phyloP scores from a whole-genome alignment of 331 rosid genomes.

The Rhamnella rubrinervis region DNA sequence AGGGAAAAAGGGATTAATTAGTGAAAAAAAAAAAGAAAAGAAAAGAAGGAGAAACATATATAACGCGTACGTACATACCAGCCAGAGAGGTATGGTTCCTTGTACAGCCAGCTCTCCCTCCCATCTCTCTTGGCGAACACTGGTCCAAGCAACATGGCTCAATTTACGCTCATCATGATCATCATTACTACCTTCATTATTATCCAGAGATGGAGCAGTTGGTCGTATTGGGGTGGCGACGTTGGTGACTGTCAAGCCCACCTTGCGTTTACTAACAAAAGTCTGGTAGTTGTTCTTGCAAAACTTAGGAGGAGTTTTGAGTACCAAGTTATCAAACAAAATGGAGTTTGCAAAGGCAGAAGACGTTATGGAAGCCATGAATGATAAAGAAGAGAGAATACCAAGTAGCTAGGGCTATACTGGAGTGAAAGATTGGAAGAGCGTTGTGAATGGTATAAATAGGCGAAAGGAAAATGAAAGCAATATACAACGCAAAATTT shows the following conservation, averaged over 20 bases:
- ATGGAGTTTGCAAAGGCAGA: not conserved
- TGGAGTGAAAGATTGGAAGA: slow-evolving; percentile 5
- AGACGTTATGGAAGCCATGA: slow-evolving; percentile 42
- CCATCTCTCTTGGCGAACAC: slow-evolving; percentile 83
- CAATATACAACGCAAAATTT: not conserved
- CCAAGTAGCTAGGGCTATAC: not conserved
- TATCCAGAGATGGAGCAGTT: slow-evolving; percentile 27
- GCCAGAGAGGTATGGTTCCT: slow-evolving; percentile 84
- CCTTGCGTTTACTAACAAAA: slow-evolving; percentile 11
- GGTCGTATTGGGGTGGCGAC: slow-evolving; percentile 48
- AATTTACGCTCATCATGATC: not conserved
- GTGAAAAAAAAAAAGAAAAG: not conserved
- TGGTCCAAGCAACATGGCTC: slow-evolving; percentile 90
- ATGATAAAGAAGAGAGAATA: not conserved
- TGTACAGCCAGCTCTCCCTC: slow-evolving; percentile 78
- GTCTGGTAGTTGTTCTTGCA: not conserved
- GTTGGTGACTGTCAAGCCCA: slow-evolving; percentile 36
- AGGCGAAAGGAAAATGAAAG: too few relatives aligned
- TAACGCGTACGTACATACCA: slow-evolving; percentile 38
- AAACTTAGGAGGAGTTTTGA: too few relatives aligned
- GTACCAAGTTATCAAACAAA: too few relatives aligned
- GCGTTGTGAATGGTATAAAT: slow-evolving; percentile 22
- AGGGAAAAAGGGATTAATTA: not conserved
- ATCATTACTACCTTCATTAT: not conserved
- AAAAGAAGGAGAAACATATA: not conserved